Evolutionary conservation across 768 basidiomycete genomes (phyloP).

Genomic region (Boletus fagicola): DNA sequence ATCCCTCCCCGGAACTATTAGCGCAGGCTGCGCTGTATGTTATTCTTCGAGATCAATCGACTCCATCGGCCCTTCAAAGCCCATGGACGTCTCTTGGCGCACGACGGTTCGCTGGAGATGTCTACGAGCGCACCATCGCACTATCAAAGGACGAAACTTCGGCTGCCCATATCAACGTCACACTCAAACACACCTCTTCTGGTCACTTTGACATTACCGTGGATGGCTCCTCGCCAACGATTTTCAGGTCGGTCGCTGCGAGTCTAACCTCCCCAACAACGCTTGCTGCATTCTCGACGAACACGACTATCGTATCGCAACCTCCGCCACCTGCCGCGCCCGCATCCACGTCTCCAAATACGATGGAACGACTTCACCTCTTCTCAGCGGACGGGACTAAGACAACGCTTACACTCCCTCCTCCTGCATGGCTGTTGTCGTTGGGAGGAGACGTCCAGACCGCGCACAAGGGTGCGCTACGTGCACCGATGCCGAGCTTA

Average conservation of each 20-base stretch:
- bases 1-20: conserved; percentile 61
- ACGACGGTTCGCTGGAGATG: conserved; percentile 77
- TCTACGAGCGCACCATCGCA: conserved; percentile 57
- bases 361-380: conserved; percentile 74
- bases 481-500: conserved; percentile 91
- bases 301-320: conserved; percentile 77
- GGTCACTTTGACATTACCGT: conserved; percentile 57
- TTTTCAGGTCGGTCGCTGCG: conserved; percentile 55
- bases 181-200: conserved; percentile 41
- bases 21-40: conserved; percentile 81
- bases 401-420: conserved; percentile 62
- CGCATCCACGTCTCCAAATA: conserved; percentile 51
- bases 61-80: conserved; percentile 34
- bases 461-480: conserved; percentile 60
- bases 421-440: conserved; percentile 68
- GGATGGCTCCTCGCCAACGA: conserved; percentile 26
- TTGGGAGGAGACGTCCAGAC: conserved; percentile 58
- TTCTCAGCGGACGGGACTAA: conserved; percentile 60
- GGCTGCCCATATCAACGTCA: conserved; percentile 36
- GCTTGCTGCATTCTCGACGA: conserved; percentile 46
- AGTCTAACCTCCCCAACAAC: conserved; percentile 53
- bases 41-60: conserved; percentile 58
- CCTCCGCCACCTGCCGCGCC: conserved; percentile 51
- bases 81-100: conserved; percentile 73
- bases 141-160: conserved; percentile 57